A percentile compares a stretch with the other conserved stretches of the same genome.
phyloP scores from a whole-genome alignment of 106 monocot species.

The Gastrodia elata region DNA sequence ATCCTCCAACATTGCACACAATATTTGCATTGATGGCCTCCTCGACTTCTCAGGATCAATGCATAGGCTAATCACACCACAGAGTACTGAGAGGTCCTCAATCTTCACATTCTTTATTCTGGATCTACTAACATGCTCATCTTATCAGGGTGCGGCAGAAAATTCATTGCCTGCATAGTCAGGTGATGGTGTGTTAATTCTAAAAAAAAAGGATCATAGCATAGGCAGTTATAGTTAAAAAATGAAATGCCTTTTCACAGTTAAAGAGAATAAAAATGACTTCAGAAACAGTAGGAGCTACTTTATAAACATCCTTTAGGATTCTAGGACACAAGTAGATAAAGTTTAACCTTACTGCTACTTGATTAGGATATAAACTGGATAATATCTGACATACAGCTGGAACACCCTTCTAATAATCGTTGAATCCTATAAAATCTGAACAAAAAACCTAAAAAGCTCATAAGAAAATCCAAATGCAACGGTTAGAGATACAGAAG shows the following conservation, averaged over 20 bases:
- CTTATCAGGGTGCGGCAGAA: slow-evolving; percentile 47
- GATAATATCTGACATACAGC: too few species aligned
- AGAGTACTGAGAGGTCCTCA: slow-evolving; percentile 51
- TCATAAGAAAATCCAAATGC: too few species aligned
- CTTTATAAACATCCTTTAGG: too few species aligned
- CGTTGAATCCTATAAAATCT: too few species aligned
- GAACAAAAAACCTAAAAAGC: too few species aligned
- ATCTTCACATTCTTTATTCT: slow-evolving; percentile 54
- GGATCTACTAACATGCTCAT: slow-evolving; percentile 58
- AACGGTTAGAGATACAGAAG: too few species aligned
- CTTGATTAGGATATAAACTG: too few species aligned
- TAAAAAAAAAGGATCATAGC: neutral
- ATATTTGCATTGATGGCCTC: slow-evolving; percentile 79
- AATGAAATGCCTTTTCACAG: neutral
- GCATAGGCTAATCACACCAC: slow-evolving; percentile 61
- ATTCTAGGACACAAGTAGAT: too few species aligned
- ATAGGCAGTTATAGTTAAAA: neutral
- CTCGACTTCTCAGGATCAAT: slow-evolving; percentile 54
- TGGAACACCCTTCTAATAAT: too few species aligned
- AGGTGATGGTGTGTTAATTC: neutral
- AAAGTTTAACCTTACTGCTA: too few species aligned
- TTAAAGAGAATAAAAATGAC: neutral
- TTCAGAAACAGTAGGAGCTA: neutral
- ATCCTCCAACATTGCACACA: slow-evolving; percentile 69
- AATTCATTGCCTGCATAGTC: slow-evolving; percentile 33